Evolutionary conservation across 768 basidiomycete species (phyloP), one percentile per base, ranked within the genome.

Genomic region (Mycena venus): DNA sequence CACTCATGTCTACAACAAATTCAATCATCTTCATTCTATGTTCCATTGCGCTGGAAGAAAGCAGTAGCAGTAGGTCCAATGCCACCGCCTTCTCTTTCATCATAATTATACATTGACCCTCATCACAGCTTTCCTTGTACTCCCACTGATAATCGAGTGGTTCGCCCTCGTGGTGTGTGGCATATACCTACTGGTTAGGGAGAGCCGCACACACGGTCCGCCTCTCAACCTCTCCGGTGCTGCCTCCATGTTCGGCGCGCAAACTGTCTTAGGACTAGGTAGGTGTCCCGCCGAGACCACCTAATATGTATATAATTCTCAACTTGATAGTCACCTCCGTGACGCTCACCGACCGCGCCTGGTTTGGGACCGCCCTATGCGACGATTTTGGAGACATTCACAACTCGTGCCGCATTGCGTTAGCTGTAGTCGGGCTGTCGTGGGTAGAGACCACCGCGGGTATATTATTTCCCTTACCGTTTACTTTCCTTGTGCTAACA

Each of bases 311-410:
- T 72, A n/a, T 40, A 36, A 31, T 34, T 56, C n/a, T 32, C 36
- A 58, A n/a, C n/a, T n/a, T n/a, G n/a, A n/a, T n/a, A 82, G 82
- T 74, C 29, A 74, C 34, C 72, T 79, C 31, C 7, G 29, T 76
- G 29, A 71, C 76, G 8, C 60, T 85, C 53, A 79, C 84, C 1
- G 44, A 79, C 55, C 84, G 82, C 56, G 81, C 82, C 34, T 79
- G 75, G 29, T 14, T 70, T 29, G 34, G 36, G 19, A 44, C 79
- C n/a, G 73, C 68, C 40, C 78, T 85, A 31, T 83, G 82, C 76
- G 69, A 70, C 5, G 83, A 86, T 63, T 83, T 86, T 25, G 73
- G 73, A 42, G 70, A 76, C 1, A 38, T 77, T 15, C 36, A 58
- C 0, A 64, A 79, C 67, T 68, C 82, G 6, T 82, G 82, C 31